phyloP scores from a whole-genome alignment of 768 basidiomycete genomes.

The Asterophora lycoperdoides region DNA sequence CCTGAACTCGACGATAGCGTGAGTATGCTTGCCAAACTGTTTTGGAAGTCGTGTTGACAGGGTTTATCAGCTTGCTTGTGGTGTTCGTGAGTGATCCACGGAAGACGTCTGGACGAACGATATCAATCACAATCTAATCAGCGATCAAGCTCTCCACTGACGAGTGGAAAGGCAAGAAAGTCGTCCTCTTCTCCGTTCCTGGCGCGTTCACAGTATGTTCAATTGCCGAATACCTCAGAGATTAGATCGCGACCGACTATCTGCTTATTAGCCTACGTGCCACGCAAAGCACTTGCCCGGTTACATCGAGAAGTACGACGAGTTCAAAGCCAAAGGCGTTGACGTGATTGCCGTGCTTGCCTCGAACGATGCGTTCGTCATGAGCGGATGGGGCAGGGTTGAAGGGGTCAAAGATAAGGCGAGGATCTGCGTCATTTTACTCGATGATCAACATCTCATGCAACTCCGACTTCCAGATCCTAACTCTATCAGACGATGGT shows the following conservation, averaged over 20 bases:
- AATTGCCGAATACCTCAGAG: not conserved
- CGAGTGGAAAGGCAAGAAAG: constrained; percentile 78
- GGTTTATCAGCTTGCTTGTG: constrained; percentile 50
- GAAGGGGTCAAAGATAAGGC: constrained; percentile 68
- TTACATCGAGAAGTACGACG: constrained; percentile 65
- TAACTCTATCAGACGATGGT: constrained; percentile 51
- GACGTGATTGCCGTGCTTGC: constrained; percentile 68
- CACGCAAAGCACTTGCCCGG: constrained; percentile 58
- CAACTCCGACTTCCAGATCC: constrained; percentile 38
- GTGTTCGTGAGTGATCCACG: constrained; percentile 46
- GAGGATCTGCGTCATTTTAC: not conserved
- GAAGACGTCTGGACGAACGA: not conserved
- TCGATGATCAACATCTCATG: not conserved
- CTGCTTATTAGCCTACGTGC: constrained; percentile 51
- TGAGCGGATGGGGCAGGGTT: constrained; percentile 58
- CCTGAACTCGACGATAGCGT: constrained; percentile 61
- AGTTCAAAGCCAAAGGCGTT: constrained; percentile 77
- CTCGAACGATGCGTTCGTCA: constrained; percentile 79
- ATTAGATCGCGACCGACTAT: not conserved
- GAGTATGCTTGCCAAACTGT: constrained; percentile 21
- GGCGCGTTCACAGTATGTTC: constrained; percentile 75
- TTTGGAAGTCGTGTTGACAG: constrained; percentile 1
- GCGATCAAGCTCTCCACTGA: constrained; percentile 52
- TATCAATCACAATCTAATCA: constrained; percentile 22
- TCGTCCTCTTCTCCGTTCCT: constrained; percentile 73